These are phyloP conservation scores for Apiospora kogelbergensis DNA, from an alignment of 2,329 filamentous ascomycete genomes.

Conservation along the genomic window DNA sequence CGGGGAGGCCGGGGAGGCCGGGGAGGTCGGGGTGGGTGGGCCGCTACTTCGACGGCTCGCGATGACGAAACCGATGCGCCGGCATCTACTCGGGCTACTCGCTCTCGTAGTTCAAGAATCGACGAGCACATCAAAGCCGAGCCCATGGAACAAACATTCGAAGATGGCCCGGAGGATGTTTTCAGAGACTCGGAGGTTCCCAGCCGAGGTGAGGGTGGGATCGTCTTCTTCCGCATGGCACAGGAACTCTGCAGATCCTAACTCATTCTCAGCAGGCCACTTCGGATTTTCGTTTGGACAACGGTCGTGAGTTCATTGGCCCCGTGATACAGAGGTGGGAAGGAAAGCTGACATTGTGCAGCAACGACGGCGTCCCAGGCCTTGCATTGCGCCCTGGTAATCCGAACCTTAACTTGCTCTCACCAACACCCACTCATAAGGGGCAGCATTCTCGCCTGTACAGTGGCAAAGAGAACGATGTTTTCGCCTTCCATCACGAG, in stretches of 20 bases:
- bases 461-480: conserved; percentile 33
- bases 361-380: conserved; percentile 34
- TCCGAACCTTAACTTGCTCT: conserved; percentile 34
- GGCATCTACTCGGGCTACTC: not conserved
- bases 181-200: conserved; percentile 18
- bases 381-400: conserved; percentile 37
- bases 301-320: conserved; percentile 17
- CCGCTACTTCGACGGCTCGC: not conserved
- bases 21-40: not conserved
- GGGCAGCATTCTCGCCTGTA: conserved; percentile 23
- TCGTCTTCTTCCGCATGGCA: conserved; percentile 15
- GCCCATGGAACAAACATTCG: not conserved
- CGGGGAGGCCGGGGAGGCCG: not conserved
- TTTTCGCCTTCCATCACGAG: conserved; percentile 22
- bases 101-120: not conserved
- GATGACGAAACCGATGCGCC: not conserved
- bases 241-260: conserved; percentile 18
- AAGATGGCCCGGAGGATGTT: conserved; percentile 11
- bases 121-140: not conserved
- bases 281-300: conserved; percentile 15
- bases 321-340: conserved; percentile 23
- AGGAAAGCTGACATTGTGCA: conserved; percentile 7
- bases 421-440: conserved; percentile 28
- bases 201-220: conserved; percentile 27
- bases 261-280: conserved; percentile 21